phyloP scores from a whole-genome alignment of 108 stramenopile species.

The Discostella stelligeroides region DNA sequence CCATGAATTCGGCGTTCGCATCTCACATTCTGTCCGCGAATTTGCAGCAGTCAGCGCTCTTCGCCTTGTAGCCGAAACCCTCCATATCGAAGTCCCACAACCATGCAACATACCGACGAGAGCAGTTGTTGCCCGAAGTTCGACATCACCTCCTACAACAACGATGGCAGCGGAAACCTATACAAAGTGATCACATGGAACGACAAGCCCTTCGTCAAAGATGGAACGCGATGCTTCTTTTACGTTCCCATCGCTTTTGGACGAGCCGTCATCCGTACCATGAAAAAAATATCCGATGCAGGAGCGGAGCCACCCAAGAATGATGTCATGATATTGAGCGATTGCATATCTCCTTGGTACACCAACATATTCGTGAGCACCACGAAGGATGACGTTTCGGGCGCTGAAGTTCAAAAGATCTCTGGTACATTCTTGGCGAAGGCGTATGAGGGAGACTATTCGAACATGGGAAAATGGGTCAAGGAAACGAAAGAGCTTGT shows the following conservation, averaged over 20 bases:
- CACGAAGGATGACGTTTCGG: slow-evolving; percentile 16
- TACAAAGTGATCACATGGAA: slow-evolving; percentile 40
- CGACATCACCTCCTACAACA: too few relatives aligned
- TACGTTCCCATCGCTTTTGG: slow-evolving; percentile 30
- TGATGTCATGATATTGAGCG: slow-evolving; percentile 26
- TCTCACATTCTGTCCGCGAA: too few relatives aligned
- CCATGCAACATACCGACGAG: too few relatives aligned
- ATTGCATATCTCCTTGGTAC: slow-evolving; percentile 38
- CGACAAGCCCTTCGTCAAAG: slow-evolving; percentile 38
- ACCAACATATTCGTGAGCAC: slow-evolving; percentile 28
- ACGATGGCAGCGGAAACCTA: slow-evolving; percentile 15
- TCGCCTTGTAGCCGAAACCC: too few relatives aligned
- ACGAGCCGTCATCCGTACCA: slow-evolving; percentile 14
- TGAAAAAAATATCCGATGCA: slow-evolving; percentile 15
- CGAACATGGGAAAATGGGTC: slow-evolving; percentile 29
- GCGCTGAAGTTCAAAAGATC: slow-evolving; percentile 19
- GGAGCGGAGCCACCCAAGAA: slow-evolving; percentile 17
- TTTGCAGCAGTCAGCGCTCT: too few relatives aligned
- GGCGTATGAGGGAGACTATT: slow-evolving; percentile 36
- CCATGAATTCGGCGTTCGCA: too few relatives aligned
- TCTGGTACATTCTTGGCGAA: slow-evolving; percentile 38
- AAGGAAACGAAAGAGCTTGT: slow-evolving; percentile 19
- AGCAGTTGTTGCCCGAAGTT: too few relatives aligned
- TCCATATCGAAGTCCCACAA: too few relatives aligned
- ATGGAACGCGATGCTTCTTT: slow-evolving; percentile 22